Evolutionary conservation across 148 eudicot species (phyloP).

Genomic region (Fagopyrum tataricum): DNA sequence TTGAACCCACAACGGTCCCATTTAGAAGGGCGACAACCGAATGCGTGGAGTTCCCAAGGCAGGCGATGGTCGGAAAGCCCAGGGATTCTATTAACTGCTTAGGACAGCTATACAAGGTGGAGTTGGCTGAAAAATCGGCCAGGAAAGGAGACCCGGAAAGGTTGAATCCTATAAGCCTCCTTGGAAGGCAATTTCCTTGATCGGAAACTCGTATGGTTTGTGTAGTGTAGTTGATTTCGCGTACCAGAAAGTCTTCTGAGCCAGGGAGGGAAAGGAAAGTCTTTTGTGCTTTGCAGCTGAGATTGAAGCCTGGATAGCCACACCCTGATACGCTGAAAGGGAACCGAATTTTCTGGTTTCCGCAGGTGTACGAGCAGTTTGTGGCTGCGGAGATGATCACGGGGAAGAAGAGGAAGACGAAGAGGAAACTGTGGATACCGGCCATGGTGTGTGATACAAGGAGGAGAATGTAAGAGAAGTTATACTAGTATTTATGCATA

Average conservation of each 20-base stretch:
- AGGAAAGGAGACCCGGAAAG: slow-evolving; percentile 46
- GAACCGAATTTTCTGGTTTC: slow-evolving; percentile 32
- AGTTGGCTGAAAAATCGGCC: slow-evolving; percentile 26
- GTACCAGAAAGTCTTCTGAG: slow-evolving; percentile 49
- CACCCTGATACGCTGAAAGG: slow-evolving; percentile 51
- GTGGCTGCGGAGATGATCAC: slow-evolving; percentile 14
- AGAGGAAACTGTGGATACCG: slow-evolving; percentile 20
- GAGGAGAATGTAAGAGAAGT: neutral
- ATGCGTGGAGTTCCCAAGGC: slow-evolving; percentile 54
- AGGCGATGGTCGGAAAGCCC: slow-evolving; percentile 28
- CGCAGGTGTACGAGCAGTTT: slow-evolving; percentile 36
- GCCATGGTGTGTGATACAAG: neutral
- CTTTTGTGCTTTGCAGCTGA: slow-evolving; percentile 28
- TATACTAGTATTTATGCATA: neutral
- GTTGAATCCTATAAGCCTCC: slow-evolving; percentile 36
- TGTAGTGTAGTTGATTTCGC: slow-evolving; percentile 35
- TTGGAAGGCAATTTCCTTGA: slow-evolving; percentile 48
- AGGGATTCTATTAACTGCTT: slow-evolving; percentile 11
- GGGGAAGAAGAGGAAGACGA: slow-evolving; percentile 15
- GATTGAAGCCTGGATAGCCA: slow-evolving; percentile 50
- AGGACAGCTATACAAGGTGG: slow-evolving; percentile 51
- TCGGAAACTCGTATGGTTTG: slow-evolving; percentile 47
- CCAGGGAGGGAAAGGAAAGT: slow-evolving; percentile 33
- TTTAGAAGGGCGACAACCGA: slow-evolving; percentile 45
- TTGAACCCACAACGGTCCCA: neutral